phyloP scores from a whole-genome alignment of 225 moss, liverwort and hornwort species.

The Sphagnum tenellum region DNA sequence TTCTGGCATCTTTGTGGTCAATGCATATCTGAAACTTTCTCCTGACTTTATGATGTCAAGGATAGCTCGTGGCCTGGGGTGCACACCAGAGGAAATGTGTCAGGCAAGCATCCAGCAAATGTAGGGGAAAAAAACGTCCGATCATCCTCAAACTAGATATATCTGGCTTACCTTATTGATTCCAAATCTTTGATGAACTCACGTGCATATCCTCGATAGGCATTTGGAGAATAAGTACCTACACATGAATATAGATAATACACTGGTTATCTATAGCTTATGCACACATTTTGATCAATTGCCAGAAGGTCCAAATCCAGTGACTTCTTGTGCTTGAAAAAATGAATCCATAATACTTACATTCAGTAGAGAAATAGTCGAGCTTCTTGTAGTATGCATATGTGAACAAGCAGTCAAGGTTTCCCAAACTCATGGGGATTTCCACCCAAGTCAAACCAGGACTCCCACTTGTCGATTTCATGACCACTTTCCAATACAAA shows the following conservation, averaged over 20 bases:
- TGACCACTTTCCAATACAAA: too few relatives aligned
- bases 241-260: constrained; percentile 3
- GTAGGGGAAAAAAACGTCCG: not conserved
- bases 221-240: constrained; percentile 99
- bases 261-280: not conserved
- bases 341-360: constrained; percentile 29
- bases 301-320: too few relatives aligned
- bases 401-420: constrained; percentile 54
- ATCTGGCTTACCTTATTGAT: constrained; percentile 53
- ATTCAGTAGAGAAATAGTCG: constrained; percentile 99
- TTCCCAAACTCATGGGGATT: not conserved
- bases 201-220: constrained; percentile 91
- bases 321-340: too few relatives aligned
- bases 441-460: too few relatives aligned
- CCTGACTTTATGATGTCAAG: constrained; percentile 91
- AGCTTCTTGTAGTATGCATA: constrained; percentile 99
- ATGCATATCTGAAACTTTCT: constrained; percentile 79
- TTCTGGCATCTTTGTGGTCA: constrained; percentile 91
- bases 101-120: too few relatives aligned
- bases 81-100: too few relatives aligned
- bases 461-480: too few relatives aligned
- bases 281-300: too few relatives aligned
- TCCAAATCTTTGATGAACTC: constrained; percentile 97
- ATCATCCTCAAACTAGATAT: not conserved
- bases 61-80: constrained; percentile 73